phyloP scores from a whole-genome alignment of 1,139 yeast species.

The Blastobotrys raffinosifermentans region DNA sequence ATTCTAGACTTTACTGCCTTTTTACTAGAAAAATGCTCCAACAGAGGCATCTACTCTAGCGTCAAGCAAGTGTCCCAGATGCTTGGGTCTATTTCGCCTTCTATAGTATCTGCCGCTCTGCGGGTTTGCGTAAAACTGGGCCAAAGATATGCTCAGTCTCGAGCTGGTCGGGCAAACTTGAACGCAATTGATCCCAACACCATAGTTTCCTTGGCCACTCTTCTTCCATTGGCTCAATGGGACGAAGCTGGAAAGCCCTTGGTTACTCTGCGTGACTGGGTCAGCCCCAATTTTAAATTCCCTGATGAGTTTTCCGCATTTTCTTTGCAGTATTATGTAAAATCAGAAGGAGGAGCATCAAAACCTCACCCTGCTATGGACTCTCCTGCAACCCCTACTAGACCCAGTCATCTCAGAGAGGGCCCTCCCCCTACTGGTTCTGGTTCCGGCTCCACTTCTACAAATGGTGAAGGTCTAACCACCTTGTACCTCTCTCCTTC shows the following conservation, averaged over 20 bases:
- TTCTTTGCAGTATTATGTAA: slow-evolving; percentile 27
- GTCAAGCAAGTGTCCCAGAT: slow-evolving; percentile 57
- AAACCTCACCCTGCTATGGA: slow-evolving; percentile 1
- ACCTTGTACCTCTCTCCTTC: slow-evolving; percentile 22
- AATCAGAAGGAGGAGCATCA: slow-evolving; percentile 3
- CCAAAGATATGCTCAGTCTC: slow-evolving; percentile 47
- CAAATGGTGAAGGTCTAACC: slow-evolving; percentile 24
- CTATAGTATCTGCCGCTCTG: slow-evolving; percentile 56
- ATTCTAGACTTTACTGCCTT: slow-evolving; percentile 58
- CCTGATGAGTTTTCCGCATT: slow-evolving; percentile 24
- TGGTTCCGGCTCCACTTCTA: neutral
- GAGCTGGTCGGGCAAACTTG: slow-evolving; percentile 40
- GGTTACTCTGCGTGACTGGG: slow-evolving; percentile 23
- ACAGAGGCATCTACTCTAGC: slow-evolving; percentile 62
- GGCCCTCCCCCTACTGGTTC: slow-evolving; percentile 1
- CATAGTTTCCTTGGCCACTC: slow-evolving; percentile 27
- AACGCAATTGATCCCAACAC: slow-evolving; percentile 25
- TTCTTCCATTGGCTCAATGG: slow-evolving; percentile 25
- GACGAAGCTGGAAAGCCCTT: slow-evolving; percentile 20
- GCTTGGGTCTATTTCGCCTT: slow-evolving; percentile 54
- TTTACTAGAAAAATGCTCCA: slow-evolving; percentile 64
- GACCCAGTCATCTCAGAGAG: neutral
- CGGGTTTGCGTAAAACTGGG: slow-evolving; percentile 58
- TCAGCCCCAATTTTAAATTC: slow-evolving; percentile 23
- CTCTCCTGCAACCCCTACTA: slow-evolving; percentile 8